phyloP scores from a whole-genome alignment of 75 land plant genomes.

The Selaginella moellendorffii region DNA sequence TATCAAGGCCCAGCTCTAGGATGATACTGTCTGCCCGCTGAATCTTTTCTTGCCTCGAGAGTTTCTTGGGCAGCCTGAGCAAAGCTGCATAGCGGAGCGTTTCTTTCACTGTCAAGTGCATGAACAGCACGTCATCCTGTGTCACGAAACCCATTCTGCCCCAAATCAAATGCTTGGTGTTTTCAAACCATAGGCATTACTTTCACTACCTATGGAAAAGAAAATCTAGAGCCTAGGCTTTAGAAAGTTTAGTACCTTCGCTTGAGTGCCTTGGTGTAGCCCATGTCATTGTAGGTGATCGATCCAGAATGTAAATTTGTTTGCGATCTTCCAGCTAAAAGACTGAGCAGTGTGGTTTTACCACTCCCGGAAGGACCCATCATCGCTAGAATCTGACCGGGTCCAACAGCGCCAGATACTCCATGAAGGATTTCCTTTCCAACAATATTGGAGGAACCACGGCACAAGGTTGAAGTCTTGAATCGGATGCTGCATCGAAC shows the following conservation, averaged over 20 bases:
- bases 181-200: neutral
- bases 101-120: conserved; percentile 70
- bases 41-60: conserved; percentile 48
- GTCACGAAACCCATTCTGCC: conserved; percentile 90
- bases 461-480: neutral
- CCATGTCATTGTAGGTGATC: conserved; percentile 55
- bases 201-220: neutral
- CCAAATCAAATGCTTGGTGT: neutral
- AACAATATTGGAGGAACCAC: neutral
- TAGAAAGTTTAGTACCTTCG: conserved; percentile 26
- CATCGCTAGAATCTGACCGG: conserved; percentile 67
- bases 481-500: neutral
- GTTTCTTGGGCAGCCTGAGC: conserved; percentile 44
- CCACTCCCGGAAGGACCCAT: conserved; percentile 95
- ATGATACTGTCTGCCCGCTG: conserved; percentile 47
- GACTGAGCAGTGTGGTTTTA: conserved; percentile 58
- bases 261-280: conserved; percentile 52
- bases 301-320: conserved; percentile 20
- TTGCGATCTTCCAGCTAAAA: conserved; percentile 43
- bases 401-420: conserved; percentile 45
- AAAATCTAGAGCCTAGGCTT: neutral
- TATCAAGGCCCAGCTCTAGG: conserved; percentile 53
- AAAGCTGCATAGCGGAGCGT: conserved; percentile 69
- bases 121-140: conserved; percentile 73
- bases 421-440: conserved; percentile 65